Evolutionary conservation across 1,284 basidiomycete genomes (phyloP).

Genomic region (Ceratobasidium sp.): DNA sequence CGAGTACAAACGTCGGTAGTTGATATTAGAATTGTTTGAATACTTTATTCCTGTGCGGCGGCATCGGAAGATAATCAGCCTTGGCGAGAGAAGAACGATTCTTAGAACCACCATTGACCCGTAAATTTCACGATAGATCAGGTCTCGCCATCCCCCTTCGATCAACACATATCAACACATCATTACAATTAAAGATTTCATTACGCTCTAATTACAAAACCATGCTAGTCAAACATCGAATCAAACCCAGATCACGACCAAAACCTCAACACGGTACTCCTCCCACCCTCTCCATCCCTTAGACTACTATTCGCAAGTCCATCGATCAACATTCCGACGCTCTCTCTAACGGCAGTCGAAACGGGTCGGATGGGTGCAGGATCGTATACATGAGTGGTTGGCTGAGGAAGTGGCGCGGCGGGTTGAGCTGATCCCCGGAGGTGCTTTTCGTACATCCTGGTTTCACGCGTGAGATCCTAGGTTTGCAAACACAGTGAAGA

Average conservation of each 20-base stretch:
- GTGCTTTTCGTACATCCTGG: conserved; percentile 69
- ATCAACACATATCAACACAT: neutral
- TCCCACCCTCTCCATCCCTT: conserved; percentile 11
- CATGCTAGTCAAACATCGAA: neutral
- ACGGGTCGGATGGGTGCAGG: conserved; percentile 76
- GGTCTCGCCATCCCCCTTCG: no score
- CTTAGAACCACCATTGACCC: no score
- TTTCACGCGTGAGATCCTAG: neutral
- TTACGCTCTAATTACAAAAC: neutral
- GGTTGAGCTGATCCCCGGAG: conserved; percentile 59
- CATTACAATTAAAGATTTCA: neutral
- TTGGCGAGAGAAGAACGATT: no score
- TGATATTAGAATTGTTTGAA: no score
- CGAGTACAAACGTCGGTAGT: conserved; percentile 91
- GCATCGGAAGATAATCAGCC: no score
- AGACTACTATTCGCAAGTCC: conserved; percentile 44
- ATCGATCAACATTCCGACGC: conserved; percentile 67
- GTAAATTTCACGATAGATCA: no score
- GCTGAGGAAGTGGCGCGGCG: conserved; percentile 64
- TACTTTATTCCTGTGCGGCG: no score
- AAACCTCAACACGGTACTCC: conserved; percentile 29
- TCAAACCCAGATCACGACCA: conserved; percentile 17
- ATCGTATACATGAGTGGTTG: conserved; percentile 77
- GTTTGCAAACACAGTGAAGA: neutral
- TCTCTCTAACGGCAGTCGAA: conserved; percentile 72